Evolutionary conservation across 306 rosid genomes (phyloP).

Genomic region (Trichosanthes cucumerina): DNA sequence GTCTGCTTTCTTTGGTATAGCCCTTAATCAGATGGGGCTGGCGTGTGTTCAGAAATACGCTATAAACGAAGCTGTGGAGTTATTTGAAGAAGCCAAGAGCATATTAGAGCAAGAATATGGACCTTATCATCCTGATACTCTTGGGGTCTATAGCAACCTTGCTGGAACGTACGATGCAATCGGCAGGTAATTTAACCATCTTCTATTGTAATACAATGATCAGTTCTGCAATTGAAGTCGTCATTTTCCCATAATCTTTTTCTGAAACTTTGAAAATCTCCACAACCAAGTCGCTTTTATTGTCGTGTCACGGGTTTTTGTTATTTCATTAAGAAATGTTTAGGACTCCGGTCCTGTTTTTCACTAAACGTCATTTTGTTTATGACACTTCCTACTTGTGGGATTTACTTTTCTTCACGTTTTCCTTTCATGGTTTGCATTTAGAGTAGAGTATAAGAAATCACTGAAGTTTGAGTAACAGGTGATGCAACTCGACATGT

Average conservation of each 20-base stretch:
- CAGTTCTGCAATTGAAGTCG: not conserved
- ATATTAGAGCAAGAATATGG: constrained; percentile 65
- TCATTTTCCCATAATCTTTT: not conserved
- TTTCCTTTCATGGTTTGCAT: not conserved
- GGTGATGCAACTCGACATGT: not conserved
- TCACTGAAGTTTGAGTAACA: not conserved
- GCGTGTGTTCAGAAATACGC: constrained; percentile 60
- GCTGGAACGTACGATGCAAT: constrained; percentile 93
- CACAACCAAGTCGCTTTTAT: not conserved
- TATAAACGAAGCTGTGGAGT: constrained; percentile 52
- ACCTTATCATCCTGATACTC: constrained; percentile 76
- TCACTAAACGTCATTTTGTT: not conserved
- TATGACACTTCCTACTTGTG: not conserved
- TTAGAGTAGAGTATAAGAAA: not conserved
- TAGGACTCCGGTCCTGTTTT: not conserved
- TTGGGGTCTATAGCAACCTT: constrained; percentile 87
- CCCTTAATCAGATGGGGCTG: constrained; percentile 92
- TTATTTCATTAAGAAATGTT: not conserved
- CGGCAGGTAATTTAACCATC: constrained; percentile 50
- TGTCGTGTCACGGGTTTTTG: not conserved
- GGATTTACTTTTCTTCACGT: not conserved
- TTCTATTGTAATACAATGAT: not conserved
- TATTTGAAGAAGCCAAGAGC: constrained; percentile 75
- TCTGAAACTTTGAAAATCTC: not conserved
- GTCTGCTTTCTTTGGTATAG: constrained; percentile 77